Base-by-base conservation (phyloP, 2,329 filamentous ascomycete species). In the Fonsecaea nubica region DNA sequence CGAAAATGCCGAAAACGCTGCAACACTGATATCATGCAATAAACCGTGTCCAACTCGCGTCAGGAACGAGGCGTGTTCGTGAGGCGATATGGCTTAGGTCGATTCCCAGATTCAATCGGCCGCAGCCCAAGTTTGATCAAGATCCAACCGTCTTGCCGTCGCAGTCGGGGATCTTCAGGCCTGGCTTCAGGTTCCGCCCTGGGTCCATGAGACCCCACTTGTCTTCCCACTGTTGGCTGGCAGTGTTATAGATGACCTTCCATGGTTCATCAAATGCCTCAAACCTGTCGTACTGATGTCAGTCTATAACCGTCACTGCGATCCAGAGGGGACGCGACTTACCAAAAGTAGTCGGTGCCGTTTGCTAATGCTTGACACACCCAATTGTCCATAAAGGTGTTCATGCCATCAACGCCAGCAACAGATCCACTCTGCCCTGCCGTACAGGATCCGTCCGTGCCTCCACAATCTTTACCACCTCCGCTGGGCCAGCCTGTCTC, bases 201-300 rank as follows among this genome's bases (percentile, higher is more conserved):
- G 92, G 86, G 73, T 96, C 92, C 87, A 98, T 89, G 13, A 98
- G 80, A 9, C 95, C 94, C 94, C 94, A 97, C 77, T 97, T 91
- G 76, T 96, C 92, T 81, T 98, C 94, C 93, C 93, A 97, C 60
- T 91, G 84, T 80, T 94, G 83, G 48, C 84, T 81, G 64, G 79
- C 79, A 4, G 82, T 82, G 77, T 97, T 90, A 80, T 89, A 97
- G 18, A 78, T 75, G 63, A 90, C 82, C 81, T 98, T 97, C 94
- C 94, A 98, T 2, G 93, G 93, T 83, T 98, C 94, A 76, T 98
- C 94, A 76, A 97, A 98, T 9, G 93, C 92, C 76, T 93, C 92
- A 77, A 98, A 97, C 87, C 87, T 87, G 66, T 63, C 35, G 12
- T 50, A 40, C 12, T 25, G 33, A 38, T 52, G 67, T 75, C 69